Percentiles rank a stretch among this genome's conserved stretches.
These are phyloP conservation scores for Phytophthora cactorum DNA, from an alignment of 352 stramenopile genomes.

Conservation along the genomic window DNA sequence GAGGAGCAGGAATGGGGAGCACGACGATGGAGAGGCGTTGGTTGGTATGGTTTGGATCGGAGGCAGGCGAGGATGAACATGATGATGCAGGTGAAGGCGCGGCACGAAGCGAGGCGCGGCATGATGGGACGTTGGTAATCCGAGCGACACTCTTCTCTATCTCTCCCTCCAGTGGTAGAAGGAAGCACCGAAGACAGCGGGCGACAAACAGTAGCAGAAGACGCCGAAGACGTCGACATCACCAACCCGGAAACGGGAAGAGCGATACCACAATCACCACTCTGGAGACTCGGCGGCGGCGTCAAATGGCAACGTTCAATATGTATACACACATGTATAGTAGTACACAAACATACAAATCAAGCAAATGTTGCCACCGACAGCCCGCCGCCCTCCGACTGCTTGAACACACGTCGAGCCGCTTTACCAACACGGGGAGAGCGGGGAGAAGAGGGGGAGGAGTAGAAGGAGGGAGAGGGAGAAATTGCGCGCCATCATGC, in stretches of 20 bases:
- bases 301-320: constrained; percentile 11
- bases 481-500: constrained; percentile 42
- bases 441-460: constrained; percentile 2
- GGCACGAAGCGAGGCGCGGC: constrained; percentile 28
- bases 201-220: constrained; percentile 1
- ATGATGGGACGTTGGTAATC: constrained; percentile 44
- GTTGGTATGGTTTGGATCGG: constrained; percentile 41
- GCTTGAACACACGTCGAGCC: constrained; percentile 9
- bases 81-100: constrained; percentile 5
- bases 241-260: constrained; percentile 2
- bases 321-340: constrained; percentile 11
- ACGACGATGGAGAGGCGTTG: constrained; percentile 60
- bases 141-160: constrained; percentile 18
- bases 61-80: constrained; percentile 34
- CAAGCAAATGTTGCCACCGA: constrained; percentile 25
- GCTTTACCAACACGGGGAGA: not conserved
- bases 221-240: constrained; percentile 4
- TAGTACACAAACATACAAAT: constrained; percentile 27
- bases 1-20: constrained; percentile 55
- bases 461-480: constrained; percentile 24
- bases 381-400: constrained; percentile 7
- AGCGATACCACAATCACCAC: constrained; percentile 15
- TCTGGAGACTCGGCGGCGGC: constrained; percentile 6
- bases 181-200: constrained; percentile 10
- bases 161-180: constrained; percentile 27